Base-by-base conservation (phyloP, 148 eudicot genomes). In the Vaccinium darrowii region DNA sequence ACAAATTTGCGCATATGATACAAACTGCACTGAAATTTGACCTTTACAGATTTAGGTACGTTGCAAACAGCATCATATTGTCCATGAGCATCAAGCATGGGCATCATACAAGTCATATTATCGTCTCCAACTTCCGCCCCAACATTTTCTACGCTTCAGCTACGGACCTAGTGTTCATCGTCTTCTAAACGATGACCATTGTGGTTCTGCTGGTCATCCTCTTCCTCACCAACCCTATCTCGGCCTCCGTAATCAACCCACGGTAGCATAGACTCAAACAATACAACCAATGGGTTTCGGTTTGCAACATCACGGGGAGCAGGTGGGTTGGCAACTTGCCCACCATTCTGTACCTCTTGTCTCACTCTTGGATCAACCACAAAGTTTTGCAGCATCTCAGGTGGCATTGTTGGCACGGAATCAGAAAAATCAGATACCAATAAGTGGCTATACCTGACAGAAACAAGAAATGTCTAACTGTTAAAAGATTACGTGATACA, bases 351-450 rank as follows among this genome's bases (percentile, higher is more conserved):
- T 56, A 82, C 87, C 27, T 13, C 74, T 5, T 89, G 94, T 69
- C 87, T 84, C 89, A 90, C 86, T 84, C 93, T 87, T 54, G 94
- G 98, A 81, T 94, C 98, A 56, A 91, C 90, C 87, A 97, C 87
- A 87, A 97, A 94, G 74, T 97, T 91, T 85, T 93, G 99, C 87
- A 95, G 91, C 85, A 92, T 91, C 18, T 97, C 99, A 56, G 98
- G 98, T 1, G 99, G 99, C 91, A 94, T 76, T 21, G 99, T 94
- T 4, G 98, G 91, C 82, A 91, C 91, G 69, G 92, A 82, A 88
- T 97, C 99, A 25, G 99, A 97, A 89, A 97, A 96, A 84, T 95
- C 98, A 16, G 98, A 92, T 58, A 95, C 93, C 88, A 91, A 82
- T 80, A 97, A 86, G 86, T 97, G 96, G 67, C 62, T 79, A 78